A percentile compares a stretch with the other conserved stretches of the same genome.
Evolutionary conservation across 148 eudicot species (phyloP).

Genomic region (Camellia lanceoleosa): DNA sequence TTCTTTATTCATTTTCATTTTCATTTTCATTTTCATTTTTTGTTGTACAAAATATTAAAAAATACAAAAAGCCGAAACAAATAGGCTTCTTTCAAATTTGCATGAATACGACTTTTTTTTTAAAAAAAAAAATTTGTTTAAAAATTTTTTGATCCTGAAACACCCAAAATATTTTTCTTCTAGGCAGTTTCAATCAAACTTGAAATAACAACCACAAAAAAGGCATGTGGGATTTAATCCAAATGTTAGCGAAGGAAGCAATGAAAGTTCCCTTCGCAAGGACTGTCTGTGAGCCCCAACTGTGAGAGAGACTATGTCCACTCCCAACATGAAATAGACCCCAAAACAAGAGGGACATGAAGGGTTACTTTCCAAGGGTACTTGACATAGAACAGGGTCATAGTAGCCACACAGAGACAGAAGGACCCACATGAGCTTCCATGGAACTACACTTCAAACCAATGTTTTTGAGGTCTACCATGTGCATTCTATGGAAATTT

Average conservation of each 20-base stretch:
- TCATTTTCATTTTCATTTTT: too few species aligned
- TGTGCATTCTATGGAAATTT: background rate
- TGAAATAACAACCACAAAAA: slow-evolving; percentile 17
- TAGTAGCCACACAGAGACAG: background rate
- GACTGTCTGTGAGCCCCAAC: slow-evolving; percentile 29
- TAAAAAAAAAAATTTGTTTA: too few species aligned
- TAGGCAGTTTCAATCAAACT: slow-evolving; percentile 1
- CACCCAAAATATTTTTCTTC: background rate
- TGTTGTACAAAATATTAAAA: too few species aligned
- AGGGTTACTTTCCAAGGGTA: background rate
- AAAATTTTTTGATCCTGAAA: background rate
- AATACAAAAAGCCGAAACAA: too few species aligned
- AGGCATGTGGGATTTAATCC: slow-evolving; percentile 18
- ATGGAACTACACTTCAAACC: background rate
- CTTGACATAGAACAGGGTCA: background rate
- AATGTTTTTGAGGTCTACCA: background rate
- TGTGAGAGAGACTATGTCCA: background rate
- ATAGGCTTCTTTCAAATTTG: background rate
- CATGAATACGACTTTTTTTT: too few species aligned
- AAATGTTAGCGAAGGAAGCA: slow-evolving; percentile 20
- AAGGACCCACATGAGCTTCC: background rate
- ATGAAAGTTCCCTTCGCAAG: slow-evolving; percentile 27
- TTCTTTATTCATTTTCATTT: too few species aligned
- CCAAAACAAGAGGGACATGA: background rate
- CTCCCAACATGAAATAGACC: slow-evolving; percentile 17